Evolutionary conservation across 495 filamentous ascomycete species (phyloP).

Genomic region (Aspergillus kassunensis): DNA sequence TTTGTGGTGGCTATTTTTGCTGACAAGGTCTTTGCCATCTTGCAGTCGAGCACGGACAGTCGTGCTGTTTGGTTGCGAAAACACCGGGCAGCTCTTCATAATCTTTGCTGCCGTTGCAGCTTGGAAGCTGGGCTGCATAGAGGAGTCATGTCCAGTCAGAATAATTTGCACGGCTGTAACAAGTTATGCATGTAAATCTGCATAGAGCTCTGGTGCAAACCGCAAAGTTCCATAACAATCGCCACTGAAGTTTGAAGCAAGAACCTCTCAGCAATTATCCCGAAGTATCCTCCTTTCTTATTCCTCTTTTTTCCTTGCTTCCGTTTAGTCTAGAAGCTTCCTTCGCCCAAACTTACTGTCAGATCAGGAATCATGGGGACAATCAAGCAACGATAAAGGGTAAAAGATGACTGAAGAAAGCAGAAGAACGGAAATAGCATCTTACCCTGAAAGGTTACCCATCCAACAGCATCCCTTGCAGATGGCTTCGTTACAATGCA

Average conservation of each 20-base stretch:
- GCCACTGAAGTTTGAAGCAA: constrained; percentile 1
- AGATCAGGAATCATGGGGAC: background rate
- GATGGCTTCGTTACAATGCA: constrained; percentile 15
- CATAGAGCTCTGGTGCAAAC: background rate
- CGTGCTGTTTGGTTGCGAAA: background rate
- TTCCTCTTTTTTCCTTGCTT: background rate
- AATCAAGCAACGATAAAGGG: background rate
- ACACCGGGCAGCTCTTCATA: background rate
- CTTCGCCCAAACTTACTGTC: background rate
- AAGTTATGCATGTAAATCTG: background rate
- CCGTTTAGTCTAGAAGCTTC: background rate
- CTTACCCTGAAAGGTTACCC: constrained; percentile 1
- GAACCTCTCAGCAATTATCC: too few species aligned
- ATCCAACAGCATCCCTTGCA: constrained; percentile 22
- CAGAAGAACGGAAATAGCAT: constrained; percentile 1
- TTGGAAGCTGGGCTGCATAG: background rate
- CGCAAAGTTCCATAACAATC: background rate
- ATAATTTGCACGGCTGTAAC: background rate
- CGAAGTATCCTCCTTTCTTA: background rate
- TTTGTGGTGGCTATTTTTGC: constrained; percentile 12
- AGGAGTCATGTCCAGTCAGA: background rate
- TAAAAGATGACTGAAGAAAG: background rate
- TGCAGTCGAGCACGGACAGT: constrained; percentile 6
- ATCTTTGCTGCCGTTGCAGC: background rate
- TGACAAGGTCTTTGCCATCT: constrained; percentile 12